These are phyloP conservation scores for Calonectria hawksworthii DNA, from an alignment of 2,329 filamentous ascomycete genomes.

Conservation along the genomic window DNA sequence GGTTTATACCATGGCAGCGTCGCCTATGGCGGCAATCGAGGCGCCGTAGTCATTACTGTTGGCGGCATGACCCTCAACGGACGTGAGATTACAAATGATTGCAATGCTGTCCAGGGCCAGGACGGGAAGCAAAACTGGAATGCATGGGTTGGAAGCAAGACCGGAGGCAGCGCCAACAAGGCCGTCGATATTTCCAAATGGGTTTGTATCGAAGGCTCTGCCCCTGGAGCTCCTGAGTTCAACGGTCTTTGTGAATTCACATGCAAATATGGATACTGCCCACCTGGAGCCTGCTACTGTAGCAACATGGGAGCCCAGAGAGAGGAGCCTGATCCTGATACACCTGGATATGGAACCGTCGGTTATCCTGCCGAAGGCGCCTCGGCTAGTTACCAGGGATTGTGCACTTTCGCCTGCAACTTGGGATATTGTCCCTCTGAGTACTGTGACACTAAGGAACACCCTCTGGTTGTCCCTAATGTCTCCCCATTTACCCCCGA, in stretches of 20 bases:
- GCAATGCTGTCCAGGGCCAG: background rate
- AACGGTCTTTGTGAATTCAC: constrained; percentile 1
- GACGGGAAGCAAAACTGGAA: constrained; percentile 17
- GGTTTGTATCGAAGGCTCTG: constrained; percentile 12
- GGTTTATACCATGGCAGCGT: constrained; percentile 12
- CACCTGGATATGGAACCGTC: constrained; percentile 3
- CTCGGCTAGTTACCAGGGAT: constrained; percentile 9
- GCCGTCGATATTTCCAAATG: constrained; percentile 10
- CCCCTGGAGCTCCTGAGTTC: constrained; percentile 9
- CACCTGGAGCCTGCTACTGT: constrained; percentile 11
- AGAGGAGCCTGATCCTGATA: background rate
- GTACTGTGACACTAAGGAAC: constrained; percentile 8
- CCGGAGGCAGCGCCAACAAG: background rate
- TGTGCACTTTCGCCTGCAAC: constrained; percentile 5
- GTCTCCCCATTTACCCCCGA: constrained; percentile 12
- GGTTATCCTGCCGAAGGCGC: constrained; percentile 6
- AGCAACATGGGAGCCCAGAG: constrained; percentile 14
- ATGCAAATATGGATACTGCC: constrained; percentile 14
- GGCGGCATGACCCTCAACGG: background rate
- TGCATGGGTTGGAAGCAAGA: constrained; percentile 14
- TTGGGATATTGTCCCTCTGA: constrained; percentile 11
- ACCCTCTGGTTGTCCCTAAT: constrained; percentile 1
- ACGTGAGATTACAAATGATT: background rate
- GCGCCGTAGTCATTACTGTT: background rate
- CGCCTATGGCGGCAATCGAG: background rate